These are phyloP conservation scores for Fusarium sp. DNA, from an alignment of 2,329 filamentous ascomycete species.

Conservation along the genomic window DNA sequence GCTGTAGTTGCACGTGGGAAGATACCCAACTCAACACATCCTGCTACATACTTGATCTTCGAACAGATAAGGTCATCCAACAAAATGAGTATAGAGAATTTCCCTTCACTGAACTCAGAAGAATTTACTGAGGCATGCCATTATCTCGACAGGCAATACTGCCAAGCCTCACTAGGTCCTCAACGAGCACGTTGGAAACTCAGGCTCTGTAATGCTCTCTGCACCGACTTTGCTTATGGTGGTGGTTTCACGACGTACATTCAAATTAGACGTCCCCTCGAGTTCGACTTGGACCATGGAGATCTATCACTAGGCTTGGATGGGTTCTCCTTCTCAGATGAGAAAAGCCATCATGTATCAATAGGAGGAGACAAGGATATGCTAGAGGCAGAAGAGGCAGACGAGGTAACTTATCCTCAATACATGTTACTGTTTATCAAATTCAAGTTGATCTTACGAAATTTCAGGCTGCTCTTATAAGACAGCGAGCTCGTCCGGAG, in stretches of 20 bases:
- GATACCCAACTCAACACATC: slow-evolving; percentile 23
- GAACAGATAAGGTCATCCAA: neutral
- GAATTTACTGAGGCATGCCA: slow-evolving; percentile 76
- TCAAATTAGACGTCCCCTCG: slow-evolving; percentile 66
- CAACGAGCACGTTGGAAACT: slow-evolving; percentile 67
- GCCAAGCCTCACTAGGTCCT: slow-evolving; percentile 66
- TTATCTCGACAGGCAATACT: slow-evolving; percentile 68
- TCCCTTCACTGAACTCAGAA: slow-evolving; percentile 69
- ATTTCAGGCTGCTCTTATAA: slow-evolving; percentile 56
- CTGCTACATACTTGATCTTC: neutral
- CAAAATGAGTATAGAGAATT: slow-evolving; percentile 61
- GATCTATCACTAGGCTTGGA: slow-evolving; percentile 61
- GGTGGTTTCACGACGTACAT: slow-evolving; percentile 64
- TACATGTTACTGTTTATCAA: slow-evolving; percentile 5
- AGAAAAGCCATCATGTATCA: slow-evolving; percentile 27
- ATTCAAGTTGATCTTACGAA: slow-evolving; percentile 35
- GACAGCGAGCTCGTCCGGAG: slow-evolving; percentile 47
- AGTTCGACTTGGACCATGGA: slow-evolving; percentile 56
- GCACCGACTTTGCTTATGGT: slow-evolving; percentile 55
- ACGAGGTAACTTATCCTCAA: slow-evolving; percentile 57
- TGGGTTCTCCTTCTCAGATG: slow-evolving; percentile 57
- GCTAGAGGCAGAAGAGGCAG: slow-evolving; percentile 63
- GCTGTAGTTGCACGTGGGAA: slow-evolving; percentile 7
- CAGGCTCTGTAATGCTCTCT: slow-evolving; percentile 62
- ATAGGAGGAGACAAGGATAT: slow-evolving; percentile 58